phyloP scores from a whole-genome alignment of 495 filamentous ascomycete species.

The Cercophora scortea region DNA sequence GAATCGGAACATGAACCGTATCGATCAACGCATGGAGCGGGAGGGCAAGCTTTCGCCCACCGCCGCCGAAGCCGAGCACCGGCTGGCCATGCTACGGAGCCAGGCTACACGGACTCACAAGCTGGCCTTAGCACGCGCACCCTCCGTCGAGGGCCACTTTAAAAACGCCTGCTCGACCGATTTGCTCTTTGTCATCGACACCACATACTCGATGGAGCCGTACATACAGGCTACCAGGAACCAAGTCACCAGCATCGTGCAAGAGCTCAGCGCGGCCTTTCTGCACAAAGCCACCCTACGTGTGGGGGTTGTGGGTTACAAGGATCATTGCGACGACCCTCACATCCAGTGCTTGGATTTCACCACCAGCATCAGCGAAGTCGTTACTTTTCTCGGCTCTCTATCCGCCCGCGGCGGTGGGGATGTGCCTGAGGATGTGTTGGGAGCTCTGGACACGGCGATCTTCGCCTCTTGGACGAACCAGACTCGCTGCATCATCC shows the following conservation, averaged over 20 bases:
- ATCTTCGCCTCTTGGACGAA: slow-evolving; percentile 23
- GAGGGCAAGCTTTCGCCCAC: slow-evolving; percentile 1
- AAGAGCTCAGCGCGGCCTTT: slow-evolving; percentile 24
- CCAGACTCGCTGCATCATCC: slow-evolving; percentile 29
- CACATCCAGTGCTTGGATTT: slow-evolving; percentile 31
- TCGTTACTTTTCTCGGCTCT: slow-evolving; percentile 13
- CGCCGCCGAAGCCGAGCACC: slow-evolving; percentile 12
- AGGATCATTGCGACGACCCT: slow-evolving; percentile 23
- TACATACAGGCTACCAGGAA: slow-evolving; percentile 28
- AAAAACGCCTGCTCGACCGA: slow-evolving; percentile 28
- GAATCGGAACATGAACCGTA: too few species aligned
- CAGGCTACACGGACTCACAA: slow-evolving; percentile 10
- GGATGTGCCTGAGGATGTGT: slow-evolving; percentile 27
- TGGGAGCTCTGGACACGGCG: slow-evolving; percentile 21
- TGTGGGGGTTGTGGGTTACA: slow-evolving; percentile 33
- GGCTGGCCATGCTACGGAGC: slow-evolving; percentile 16
- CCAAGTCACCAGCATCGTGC: slow-evolving; percentile 26
- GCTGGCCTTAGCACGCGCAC: background rate
- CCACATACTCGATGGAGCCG: slow-evolving; percentile 23
- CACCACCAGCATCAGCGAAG: slow-evolving; percentile 14
- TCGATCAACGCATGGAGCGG: background rate
- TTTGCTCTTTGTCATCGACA: slow-evolving; percentile 33
- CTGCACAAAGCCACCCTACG: slow-evolving; percentile 35
- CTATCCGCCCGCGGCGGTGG: slow-evolving; percentile 18
- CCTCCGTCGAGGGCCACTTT: slow-evolving; percentile 18